Evolutionary conservation across 2,329 filamentous ascomycete species (phyloP).

Genomic region (Raffaelea arxii): DNA sequence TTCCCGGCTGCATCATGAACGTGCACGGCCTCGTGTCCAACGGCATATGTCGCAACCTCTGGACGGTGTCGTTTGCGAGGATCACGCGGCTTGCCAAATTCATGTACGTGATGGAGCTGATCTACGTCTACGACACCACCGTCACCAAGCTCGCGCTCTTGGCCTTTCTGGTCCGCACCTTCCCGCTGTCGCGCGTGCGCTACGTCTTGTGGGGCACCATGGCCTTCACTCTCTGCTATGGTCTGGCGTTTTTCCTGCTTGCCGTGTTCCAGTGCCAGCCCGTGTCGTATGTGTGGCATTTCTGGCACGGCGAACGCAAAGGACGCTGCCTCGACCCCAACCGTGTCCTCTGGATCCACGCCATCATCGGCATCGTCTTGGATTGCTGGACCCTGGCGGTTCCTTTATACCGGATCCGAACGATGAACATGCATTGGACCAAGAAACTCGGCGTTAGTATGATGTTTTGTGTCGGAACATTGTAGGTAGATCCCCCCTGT

Average conservation of each 20-base stretch:
- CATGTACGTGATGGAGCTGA: slow-evolving; percentile 29
- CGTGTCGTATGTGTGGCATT: slow-evolving; percentile 40
- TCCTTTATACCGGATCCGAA: slow-evolving; percentile 33
- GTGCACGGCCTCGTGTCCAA: slow-evolving; percentile 22
- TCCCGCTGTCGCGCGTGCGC: slow-evolving; percentile 29
- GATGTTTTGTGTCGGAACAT: slow-evolving; percentile 38
- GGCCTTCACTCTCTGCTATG: slow-evolving; percentile 27
- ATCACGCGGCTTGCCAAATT: slow-evolving; percentile 33
- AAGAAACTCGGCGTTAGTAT: slow-evolving; percentile 36
- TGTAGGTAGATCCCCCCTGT: slow-evolving; percentile 14
- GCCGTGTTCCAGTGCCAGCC: slow-evolving; percentile 42
- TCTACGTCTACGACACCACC: slow-evolving; percentile 37
- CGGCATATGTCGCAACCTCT: slow-evolving; percentile 41
- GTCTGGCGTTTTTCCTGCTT: slow-evolving; percentile 30
- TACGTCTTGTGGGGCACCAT: slow-evolving; percentile 32
- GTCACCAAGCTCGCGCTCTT: slow-evolving; percentile 42
- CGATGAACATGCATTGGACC: slow-evolving; percentile 32
- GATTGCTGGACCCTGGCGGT: slow-evolving; percentile 43
- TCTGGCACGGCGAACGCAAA: slow-evolving; percentile 36
- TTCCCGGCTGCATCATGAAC: slow-evolving; percentile 21
- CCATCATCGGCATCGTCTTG: slow-evolving; percentile 40
- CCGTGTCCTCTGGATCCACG: slow-evolving; percentile 39
- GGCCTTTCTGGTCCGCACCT: slow-evolving; percentile 46
- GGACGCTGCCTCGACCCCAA: slow-evolving; percentile 42
- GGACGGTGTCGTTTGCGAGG: slow-evolving; percentile 31